phyloP scores from a whole-genome alignment of 176 grass and related monocot species.

The Bonia amplexicaulis region DNA sequence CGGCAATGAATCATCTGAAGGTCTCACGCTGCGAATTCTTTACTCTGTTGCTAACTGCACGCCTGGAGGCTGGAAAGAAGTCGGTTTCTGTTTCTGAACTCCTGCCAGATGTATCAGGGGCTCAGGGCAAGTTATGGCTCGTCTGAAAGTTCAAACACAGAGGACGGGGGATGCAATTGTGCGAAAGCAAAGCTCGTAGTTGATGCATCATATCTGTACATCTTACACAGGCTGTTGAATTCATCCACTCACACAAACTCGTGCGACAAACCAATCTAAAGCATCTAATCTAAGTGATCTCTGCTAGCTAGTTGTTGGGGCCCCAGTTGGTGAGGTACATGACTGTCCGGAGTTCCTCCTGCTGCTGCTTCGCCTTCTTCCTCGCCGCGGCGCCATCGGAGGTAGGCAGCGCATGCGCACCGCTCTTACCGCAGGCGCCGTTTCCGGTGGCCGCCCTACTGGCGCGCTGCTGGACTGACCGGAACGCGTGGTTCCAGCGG shows the following conservation, averaged over 20 bases:
- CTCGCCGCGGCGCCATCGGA: background rate
- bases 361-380: constrained; percentile 39
- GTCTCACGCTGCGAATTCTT: background rate
- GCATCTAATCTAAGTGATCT: background rate
- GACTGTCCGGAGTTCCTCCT: constrained; percentile 56
- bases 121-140: background rate
- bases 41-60: background rate
- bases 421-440: background rate
- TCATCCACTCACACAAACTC: background rate
- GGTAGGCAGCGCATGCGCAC: background rate
- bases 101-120: background rate
- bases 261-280: background rate
- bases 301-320: constrained; percentile 36
- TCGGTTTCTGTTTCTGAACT: background rate
- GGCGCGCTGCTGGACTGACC: constrained; percentile 23
- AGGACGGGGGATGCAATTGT: background rate
- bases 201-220: background rate
- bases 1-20: background rate
- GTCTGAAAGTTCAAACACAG: background rate
- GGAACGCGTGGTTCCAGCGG: constrained; percentile 50
- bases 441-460: background rate
- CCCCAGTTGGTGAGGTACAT: constrained; percentile 69
- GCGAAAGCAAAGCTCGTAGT: background rate
- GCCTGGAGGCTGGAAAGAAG: background rate
- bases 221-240: background rate